A percentile compares a stretch with the other conserved stretches of the same genome.
Evolutionary conservation across 2,329 filamentous ascomycete genomes (phyloP).

Genomic region (Trichoderma gracile): DNA sequence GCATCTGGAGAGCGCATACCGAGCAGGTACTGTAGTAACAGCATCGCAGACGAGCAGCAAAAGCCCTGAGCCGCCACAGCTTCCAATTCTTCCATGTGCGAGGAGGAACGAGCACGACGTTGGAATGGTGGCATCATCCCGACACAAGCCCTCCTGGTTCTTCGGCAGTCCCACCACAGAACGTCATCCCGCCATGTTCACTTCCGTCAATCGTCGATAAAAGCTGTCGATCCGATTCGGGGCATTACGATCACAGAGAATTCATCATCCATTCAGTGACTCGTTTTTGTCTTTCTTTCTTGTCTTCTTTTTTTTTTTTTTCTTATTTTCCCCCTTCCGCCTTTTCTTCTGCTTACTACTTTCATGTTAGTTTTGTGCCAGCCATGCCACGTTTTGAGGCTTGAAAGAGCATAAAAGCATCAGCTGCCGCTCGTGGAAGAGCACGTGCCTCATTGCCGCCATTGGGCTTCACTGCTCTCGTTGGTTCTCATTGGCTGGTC

Average conservation of each 20-base stretch:
- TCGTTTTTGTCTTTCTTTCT: neutral
- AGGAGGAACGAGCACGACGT: neutral
- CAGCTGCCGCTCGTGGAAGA: neutral
- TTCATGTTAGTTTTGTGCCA: neutral
- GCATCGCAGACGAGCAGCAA: neutral
- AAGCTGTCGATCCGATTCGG: neutral
- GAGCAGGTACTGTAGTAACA: neutral
- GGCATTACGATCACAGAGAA: neutral
- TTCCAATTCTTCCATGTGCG: neutral
- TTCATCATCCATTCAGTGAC: neutral
- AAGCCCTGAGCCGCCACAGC: neutral
- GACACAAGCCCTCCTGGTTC: neutral
- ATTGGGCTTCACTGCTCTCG: neutral
- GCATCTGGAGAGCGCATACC: neutral
- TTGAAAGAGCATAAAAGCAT: neutral
- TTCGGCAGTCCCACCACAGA: neutral
- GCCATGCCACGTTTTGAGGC: neutral
- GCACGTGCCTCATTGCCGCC: conserved; percentile 25
- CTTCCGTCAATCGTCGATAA: too few species aligned
- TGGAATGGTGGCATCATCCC: conserved; percentile 13
- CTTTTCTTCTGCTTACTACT: too few species aligned
- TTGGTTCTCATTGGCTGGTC: neutral
- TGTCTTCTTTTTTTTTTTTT: too few species aligned
- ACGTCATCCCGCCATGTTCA: neutral
- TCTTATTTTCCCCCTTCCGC: too few species aligned